These are phyloP conservation scores for Pseudopithomyces maydicus DNA, from an alignment of 2,329 filamentous ascomycete genomes.

Conservation along the genomic window DNA sequence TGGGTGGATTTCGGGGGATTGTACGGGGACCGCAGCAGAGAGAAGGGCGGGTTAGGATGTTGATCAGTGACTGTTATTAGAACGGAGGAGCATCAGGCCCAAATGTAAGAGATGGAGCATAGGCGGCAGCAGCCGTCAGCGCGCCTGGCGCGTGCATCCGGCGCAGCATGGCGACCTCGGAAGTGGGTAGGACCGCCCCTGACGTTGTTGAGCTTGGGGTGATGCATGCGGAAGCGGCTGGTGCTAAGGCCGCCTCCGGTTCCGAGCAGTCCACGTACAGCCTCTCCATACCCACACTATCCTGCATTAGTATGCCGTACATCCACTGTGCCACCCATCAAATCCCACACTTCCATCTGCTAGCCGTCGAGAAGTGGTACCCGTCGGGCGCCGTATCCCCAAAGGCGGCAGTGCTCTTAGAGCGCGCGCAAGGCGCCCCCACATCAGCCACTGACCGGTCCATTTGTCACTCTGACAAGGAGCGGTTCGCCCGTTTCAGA, in stretches of 20 bases:
- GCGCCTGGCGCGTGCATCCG: conserved; percentile 3
- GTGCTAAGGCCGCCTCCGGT: background rate
- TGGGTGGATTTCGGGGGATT: too few relatives aligned
- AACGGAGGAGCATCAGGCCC: background rate
- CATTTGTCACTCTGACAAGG: background rate
- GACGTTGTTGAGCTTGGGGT: background rate
- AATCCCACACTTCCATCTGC: background rate
- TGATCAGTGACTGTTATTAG: background rate
- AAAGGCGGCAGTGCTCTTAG: background rate
- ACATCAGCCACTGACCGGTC: background rate
- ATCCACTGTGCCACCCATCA: background rate
- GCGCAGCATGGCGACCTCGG: conserved; percentile 2
- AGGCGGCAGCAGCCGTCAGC: conserved; percentile 4
- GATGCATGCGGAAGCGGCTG: conserved; percentile 7
- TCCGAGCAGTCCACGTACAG: background rate
- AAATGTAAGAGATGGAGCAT: background rate
- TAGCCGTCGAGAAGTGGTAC: background rate
- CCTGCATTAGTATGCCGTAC: background rate
- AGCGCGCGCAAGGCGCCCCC: background rate
- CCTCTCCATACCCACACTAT: background rate
- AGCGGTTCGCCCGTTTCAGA: conserved; percentile 2
- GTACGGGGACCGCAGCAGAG: background rate
- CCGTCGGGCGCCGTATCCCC: background rate
- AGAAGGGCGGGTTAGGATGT: background rate
- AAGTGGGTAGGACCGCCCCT: conserved; percentile 5